Conservation (phyloP, 176 grass and related monocot species). For the Alloteropsis semialata region DNA sequence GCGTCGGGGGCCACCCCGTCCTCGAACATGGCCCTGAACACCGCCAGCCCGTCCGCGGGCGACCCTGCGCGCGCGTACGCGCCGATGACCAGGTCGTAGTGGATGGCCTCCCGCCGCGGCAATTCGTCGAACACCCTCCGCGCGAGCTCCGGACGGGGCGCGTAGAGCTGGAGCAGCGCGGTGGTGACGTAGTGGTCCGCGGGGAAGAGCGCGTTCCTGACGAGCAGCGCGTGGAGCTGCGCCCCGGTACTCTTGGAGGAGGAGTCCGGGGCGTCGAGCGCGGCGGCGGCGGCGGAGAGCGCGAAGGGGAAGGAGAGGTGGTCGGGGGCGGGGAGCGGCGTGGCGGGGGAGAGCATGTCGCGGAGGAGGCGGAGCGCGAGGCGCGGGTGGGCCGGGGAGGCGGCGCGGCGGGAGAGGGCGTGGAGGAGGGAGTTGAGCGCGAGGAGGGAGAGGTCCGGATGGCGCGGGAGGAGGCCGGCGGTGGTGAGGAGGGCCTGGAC, state of each 20-base stretch:
- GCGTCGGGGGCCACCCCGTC: conserved; percentile 49
- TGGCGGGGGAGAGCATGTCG: conserved; percentile 52
- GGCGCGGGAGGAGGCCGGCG: conserved; percentile 35
- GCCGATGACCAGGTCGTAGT: conserved; percentile 76
- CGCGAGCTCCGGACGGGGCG: conserved; percentile 21
- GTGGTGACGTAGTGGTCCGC: conserved; percentile 80
- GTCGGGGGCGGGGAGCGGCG: conserved; percentile 53
- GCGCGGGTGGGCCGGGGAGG: conserved; percentile 42
- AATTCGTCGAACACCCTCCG: conserved; percentile 68
- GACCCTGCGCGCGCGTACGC: conserved; percentile 48
- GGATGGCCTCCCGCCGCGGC: conserved; percentile 51
- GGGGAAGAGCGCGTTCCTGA: conserved; percentile 63
- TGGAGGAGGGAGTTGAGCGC: conserved; percentile 57
- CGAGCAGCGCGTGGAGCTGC: conserved; percentile 61
- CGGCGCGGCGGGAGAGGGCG: conserved; percentile 37
- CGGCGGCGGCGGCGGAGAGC: conserved; percentile 55
- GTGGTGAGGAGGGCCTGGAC: conserved; percentile 57
- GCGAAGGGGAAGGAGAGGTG: conserved; percentile 85
- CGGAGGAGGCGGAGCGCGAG: conserved; percentile 53
- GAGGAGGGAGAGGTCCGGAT: conserved; percentile 52
- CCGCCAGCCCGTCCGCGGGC: conserved; percentile 37
- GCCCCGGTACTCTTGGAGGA: conserved; percentile 26
- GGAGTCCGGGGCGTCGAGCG: not conserved
- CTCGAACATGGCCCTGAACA: conserved; percentile 57
- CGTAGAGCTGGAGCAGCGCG: conserved; percentile 61